phyloP scores from a whole-genome alignment of 2,329 filamentous ascomycete genomes.

The Macrophomina phaseolina region DNA sequence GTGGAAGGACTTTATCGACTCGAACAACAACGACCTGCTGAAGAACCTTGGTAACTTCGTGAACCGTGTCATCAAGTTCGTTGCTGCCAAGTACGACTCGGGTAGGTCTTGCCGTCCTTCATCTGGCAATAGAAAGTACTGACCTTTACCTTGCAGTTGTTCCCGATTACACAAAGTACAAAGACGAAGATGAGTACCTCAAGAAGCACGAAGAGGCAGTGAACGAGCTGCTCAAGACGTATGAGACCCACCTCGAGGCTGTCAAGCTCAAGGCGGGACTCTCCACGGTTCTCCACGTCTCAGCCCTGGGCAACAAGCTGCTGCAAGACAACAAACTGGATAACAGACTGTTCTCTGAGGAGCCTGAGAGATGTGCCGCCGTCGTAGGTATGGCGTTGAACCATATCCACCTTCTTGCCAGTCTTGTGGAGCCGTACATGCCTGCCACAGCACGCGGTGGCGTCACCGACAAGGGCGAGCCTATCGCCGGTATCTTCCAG shows the following conservation, averaged over 20 bases:
- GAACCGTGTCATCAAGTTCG: slow-evolving; percentile 67
- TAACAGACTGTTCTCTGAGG: slow-evolving; percentile 64
- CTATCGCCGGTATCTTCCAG: slow-evolving; percentile 62
- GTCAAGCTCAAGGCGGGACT: slow-evolving; percentile 74
- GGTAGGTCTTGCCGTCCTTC: slow-evolving; percentile 41
- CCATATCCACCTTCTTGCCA: slow-evolving; percentile 32
- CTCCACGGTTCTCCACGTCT: slow-evolving; percentile 69
- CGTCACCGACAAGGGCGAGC: slow-evolving; percentile 26
- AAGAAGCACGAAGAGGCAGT: slow-evolving; percentile 62
- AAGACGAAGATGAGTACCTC: slow-evolving; percentile 45
- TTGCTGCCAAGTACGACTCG: slow-evolving; percentile 74
- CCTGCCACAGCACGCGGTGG: slow-evolving; percentile 50
- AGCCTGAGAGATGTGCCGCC: slow-evolving; percentile 64
- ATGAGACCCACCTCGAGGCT: slow-evolving; percentile 70
- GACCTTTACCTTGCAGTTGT: slow-evolving; percentile 52
- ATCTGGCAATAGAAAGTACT: background rate
- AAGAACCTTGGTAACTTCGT: slow-evolving; percentile 70
- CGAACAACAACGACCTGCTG: slow-evolving; percentile 88
- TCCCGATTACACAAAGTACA: slow-evolving; percentile 68
- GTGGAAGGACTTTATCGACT: slow-evolving; percentile 81
- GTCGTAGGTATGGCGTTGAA: slow-evolving; percentile 46
- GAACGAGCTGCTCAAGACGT: slow-evolving; percentile 69
- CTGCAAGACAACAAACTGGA: slow-evolving; percentile 66
- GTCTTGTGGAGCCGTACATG: slow-evolving; percentile 71
- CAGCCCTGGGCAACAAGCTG: slow-evolving; percentile 61